Evolutionary conservation across 2,329 filamentous ascomycete genomes (phyloP), one percentile per base, ranked within the genome.

Genomic region (Phaeosphaeriaceae sp.): DNA sequence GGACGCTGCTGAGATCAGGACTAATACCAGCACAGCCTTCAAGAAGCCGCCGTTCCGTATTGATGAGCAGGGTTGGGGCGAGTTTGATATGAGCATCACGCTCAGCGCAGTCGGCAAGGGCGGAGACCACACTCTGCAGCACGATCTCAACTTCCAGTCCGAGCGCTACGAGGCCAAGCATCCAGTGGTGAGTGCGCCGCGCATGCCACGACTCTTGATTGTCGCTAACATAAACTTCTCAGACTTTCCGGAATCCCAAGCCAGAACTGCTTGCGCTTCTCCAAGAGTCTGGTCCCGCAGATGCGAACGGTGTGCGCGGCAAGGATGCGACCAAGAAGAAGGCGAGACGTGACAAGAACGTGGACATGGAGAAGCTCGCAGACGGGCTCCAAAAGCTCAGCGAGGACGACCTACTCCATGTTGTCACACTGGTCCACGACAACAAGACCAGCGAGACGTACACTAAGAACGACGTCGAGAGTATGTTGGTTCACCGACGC

Each of bases 361-460:
- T 91, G 67, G 95, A 99, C 78, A 95, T 97, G 83, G 95, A 99
- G 83, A 98, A 97, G 84, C 87, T 99, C 70, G 95, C 94, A 31
- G 93, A 98, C 58, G 93, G 90, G 0, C 83, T 99, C 57, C 89
- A 94, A 76, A 93, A 92, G 82, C 87, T 99, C 24, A 86, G 87
- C 64, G 95, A 99, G 82, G 95, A 99, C 67, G 94, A 98, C 72
- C 82, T 99, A 44, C 84, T 99, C 61, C 91, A 95, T 68, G 92
- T 98, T 22, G 96, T 99, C 60, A 94, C 98, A 81, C 90, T 99
- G 87, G 94, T 99, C 62, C 95, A 98, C 78, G 95, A 99, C 80
- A 92, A 97, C 81, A 98, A 98, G 84, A 89, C 88, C 1, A 87
- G 92, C 6, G 93, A 97, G 64, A 97, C 94, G 1, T 98, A 97